Evolutionary conservation across 768 basidiomycete species (phyloP).

Genomic region (Boletus insuetus): DNA sequence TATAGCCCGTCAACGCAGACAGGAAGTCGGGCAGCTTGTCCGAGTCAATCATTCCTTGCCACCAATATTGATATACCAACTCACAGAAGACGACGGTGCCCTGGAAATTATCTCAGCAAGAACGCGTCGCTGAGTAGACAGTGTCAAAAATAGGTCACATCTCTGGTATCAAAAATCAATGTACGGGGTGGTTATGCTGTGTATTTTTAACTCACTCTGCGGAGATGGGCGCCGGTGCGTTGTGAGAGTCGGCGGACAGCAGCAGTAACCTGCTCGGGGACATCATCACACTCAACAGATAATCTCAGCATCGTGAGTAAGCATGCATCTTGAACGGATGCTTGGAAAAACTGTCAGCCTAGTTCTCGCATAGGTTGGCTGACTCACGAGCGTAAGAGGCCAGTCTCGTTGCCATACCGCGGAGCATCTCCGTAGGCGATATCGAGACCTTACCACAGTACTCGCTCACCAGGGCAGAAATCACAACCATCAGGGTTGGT

Average conservation of each 20-base stretch:
- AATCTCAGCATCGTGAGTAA: constrained; percentile 71
- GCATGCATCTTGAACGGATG: constrained; percentile 69
- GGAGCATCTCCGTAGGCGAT: constrained; percentile 47
- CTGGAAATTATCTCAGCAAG: constrained; percentile 47
- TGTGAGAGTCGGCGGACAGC: constrained; percentile 44
- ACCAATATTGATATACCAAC: constrained; percentile 17
- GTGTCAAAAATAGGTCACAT: constrained; percentile 62
- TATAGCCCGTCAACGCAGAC: constrained; percentile 42
- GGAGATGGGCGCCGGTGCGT: constrained; percentile 52
- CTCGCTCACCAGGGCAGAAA: constrained; percentile 67
- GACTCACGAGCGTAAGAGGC: constrained; percentile 43
- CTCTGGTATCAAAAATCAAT: constrained; percentile 43
- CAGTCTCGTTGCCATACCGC: constrained; percentile 43
- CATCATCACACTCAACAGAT: constrained; percentile 52
- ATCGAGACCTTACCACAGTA: constrained; percentile 51
- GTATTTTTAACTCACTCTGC: constrained; percentile 42
- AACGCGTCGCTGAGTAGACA: constrained; percentile 42
- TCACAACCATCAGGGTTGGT: constrained; percentile 63
- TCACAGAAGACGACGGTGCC: constrained; percentile 57
- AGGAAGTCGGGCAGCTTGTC: constrained; percentile 72
- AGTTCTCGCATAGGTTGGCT: constrained; percentile 14
- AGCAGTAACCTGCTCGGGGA: constrained; percentile 45
- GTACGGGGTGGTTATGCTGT: not conserved
- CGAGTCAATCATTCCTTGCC: constrained; percentile 3
- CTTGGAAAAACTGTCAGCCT: constrained; percentile 35